Conservation (phyloP, 108 stramenopile species). For the Cyclotella sp. region DNA sequence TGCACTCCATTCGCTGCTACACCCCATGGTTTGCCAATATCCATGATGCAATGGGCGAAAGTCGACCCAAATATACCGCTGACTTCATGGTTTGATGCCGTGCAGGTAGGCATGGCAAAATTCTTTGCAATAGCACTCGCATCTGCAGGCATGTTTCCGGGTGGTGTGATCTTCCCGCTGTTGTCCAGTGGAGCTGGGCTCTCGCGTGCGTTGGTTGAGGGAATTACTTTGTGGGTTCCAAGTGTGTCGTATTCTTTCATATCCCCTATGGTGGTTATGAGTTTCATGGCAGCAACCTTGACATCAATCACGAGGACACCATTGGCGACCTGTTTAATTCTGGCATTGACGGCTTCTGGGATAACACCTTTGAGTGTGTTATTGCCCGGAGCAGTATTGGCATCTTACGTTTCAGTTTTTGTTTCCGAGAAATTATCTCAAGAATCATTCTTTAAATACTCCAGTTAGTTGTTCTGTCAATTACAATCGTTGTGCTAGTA, state of each 20-base stretch:
- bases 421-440: conserved; percentile 57
- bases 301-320: conserved; percentile 73
- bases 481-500: too few species aligned
- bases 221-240: conserved; percentile 22
- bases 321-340: conserved; percentile 63
- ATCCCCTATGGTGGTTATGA: conserved; percentile 54
- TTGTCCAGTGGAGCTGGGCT: conserved; percentile 47
- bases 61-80: conserved; percentile 62
- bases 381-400: conserved; percentile 57
- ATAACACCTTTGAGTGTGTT: conserved; percentile 58
- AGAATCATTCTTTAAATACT: conserved; percentile 62
- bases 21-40: conserved; percentile 47
- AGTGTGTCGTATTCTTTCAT: conserved; percentile 26
- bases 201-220: conserved; percentile 27
- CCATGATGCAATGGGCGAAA: conserved; percentile 47
- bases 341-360: conserved; percentile 63
- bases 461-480: background rate
- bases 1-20: conserved; percentile 62
- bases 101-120: conserved; percentile 67
- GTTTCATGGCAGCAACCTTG: conserved; percentile 67
- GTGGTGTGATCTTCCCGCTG: conserved; percentile 54
- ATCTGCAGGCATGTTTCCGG: conserved; percentile 40
- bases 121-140: conserved; percentile 65
- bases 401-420: conserved; percentile 63
- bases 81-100: conserved; percentile 40